phyloP scores from a whole-genome alignment of 495 filamentous ascomycete genomes.

The Neurospora sp. region DNA sequence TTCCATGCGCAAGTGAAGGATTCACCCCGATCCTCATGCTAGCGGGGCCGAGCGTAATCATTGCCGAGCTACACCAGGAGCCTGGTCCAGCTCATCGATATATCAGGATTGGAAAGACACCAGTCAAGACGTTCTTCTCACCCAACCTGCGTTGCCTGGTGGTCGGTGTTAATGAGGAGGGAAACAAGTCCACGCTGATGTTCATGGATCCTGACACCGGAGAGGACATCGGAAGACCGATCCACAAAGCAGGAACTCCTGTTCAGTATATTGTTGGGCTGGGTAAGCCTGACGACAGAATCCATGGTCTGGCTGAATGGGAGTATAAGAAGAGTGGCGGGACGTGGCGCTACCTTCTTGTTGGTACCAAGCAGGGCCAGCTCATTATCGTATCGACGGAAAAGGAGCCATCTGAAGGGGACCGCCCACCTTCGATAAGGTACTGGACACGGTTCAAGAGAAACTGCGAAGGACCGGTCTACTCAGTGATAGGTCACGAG shows the following conservation, averaged over 20 bases:
- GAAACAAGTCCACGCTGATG: constrained; percentile 23
- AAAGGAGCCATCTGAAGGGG: constrained; percentile 5
- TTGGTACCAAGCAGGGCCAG: constrained; percentile 29
- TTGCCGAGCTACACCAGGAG: constrained; percentile 37
- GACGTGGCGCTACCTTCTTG: constrained; percentile 36
- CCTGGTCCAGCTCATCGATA: constrained; percentile 43
- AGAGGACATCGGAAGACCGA: constrained; percentile 28
- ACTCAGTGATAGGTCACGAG: constrained; percentile 30
- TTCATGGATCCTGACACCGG: constrained; percentile 42
- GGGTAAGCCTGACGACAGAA: constrained; percentile 28
- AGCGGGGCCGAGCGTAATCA: constrained; percentile 34
- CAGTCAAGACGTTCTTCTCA: constrained; percentile 45
- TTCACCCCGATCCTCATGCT: constrained; percentile 26
- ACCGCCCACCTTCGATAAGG: constrained; percentile 17
- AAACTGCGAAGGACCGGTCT: constrained; percentile 26
- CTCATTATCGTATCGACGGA: constrained; percentile 35
- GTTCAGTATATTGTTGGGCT: constrained; percentile 31
- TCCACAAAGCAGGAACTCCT: constrained; percentile 21
- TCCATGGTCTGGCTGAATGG: constrained; percentile 38
- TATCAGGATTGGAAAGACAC: constrained; percentile 37
- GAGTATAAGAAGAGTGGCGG: constrained; percentile 26
- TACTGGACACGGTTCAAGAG: constrained; percentile 37
- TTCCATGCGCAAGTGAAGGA: constrained; percentile 14
- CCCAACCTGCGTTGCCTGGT: constrained; percentile 40
- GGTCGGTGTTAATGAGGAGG: constrained; percentile 32